phyloP scores from a whole-genome alignment of 495 filamentous ascomycete species.

The Xylona heveae region DNA sequence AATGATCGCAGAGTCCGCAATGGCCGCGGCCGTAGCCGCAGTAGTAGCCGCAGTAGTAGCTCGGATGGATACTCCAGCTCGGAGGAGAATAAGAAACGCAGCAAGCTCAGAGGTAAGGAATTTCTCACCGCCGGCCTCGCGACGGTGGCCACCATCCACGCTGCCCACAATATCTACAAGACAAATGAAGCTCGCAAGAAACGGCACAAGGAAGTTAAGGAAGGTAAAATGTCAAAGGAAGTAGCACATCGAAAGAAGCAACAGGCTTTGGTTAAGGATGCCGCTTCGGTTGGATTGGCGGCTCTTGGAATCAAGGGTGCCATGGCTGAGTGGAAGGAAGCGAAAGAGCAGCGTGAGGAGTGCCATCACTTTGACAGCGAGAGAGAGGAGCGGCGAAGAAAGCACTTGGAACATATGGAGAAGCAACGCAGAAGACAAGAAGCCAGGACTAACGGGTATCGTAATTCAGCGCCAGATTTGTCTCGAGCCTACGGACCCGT shows the following conservation, averaged over 20 bases:
- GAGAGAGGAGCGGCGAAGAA: conserved; percentile 17
- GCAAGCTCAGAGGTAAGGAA: conserved; percentile 70
- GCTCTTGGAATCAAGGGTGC: conserved; percentile 73
- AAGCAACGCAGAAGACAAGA: conserved; percentile 11
- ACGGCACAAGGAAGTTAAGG: conserved; percentile 43
- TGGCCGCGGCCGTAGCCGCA: conserved; percentile 12
- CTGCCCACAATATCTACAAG: conserved; percentile 57
- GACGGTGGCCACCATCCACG: conserved; percentile 75
- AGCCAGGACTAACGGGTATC: conserved; percentile 5
- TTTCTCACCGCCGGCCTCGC: conserved; percentile 66
- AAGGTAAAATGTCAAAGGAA: conserved; percentile 51
- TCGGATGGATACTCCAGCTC: conserved; percentile 30
- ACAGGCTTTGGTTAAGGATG: conserved; percentile 55
- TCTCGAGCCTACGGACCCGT: not conserved
- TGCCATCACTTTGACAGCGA: conserved; percentile 28
- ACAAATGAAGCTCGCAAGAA: conserved; percentile 54
- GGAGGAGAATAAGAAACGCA: conserved; percentile 51
- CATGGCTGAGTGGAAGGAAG: conserved; percentile 50
- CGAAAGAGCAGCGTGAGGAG: conserved; percentile 35
- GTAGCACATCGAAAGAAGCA: conserved; percentile 55
- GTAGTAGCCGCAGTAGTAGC: conserved; percentile 16
- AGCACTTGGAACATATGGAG: conserved; percentile 9
- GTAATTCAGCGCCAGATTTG: not conserved
- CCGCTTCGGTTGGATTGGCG: conserved; percentile 61
- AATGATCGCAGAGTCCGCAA: too few relatives aligned